phyloP scores from a whole-genome alignment of 768 basidiomycete genomes.

The Mycena leptocephala region DNA sequence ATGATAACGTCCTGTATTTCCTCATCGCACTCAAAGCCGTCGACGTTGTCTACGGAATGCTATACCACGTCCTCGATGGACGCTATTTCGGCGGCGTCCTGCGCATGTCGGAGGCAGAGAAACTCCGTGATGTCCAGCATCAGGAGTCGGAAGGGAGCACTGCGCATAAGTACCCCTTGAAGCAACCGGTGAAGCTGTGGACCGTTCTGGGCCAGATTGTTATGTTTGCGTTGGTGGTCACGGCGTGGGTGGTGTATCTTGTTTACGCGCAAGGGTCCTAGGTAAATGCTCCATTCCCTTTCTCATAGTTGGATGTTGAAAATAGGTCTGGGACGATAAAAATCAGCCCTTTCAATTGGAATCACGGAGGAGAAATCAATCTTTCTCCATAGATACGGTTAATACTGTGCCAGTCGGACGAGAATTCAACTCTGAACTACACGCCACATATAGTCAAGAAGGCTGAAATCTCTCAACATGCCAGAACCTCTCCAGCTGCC shows the following conservation, averaged over 20 bases:
- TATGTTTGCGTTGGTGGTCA: conserved; percentile 4
- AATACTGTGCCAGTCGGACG: too few species aligned
- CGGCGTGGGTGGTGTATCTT: background rate
- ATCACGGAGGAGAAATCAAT: too few species aligned
- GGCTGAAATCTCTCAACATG: too few species aligned
- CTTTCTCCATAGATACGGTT: too few species aligned
- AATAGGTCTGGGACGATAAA: too few species aligned
- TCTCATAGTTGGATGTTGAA: too few species aligned
- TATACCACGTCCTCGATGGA: conserved; percentile 6
- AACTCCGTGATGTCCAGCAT: background rate
- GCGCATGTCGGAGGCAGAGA: conserved; percentile 11
- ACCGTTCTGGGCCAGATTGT: background rate
- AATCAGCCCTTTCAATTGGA: too few species aligned
- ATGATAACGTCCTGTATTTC: conserved; percentile 22
- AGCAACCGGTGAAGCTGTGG: conserved; percentile 12
- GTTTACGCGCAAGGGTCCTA: background rate
- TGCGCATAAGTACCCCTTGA: background rate
- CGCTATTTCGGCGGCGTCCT: conserved; percentile 15
- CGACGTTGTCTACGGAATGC: conserved; percentile 20
- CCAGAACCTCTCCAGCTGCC: too few species aligned
- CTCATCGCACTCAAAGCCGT: conserved; percentile 25
- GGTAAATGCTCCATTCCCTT: background rate
- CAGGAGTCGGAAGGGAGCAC: background rate
- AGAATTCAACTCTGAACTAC: too few species aligned
- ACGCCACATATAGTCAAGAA: too few species aligned